A percentile compares a stretch with the other conserved stretches of the same genome.
phyloP scores from a whole-genome alignment of 495 filamentous ascomycete genomes.

The Penicillium nucicola region DNA sequence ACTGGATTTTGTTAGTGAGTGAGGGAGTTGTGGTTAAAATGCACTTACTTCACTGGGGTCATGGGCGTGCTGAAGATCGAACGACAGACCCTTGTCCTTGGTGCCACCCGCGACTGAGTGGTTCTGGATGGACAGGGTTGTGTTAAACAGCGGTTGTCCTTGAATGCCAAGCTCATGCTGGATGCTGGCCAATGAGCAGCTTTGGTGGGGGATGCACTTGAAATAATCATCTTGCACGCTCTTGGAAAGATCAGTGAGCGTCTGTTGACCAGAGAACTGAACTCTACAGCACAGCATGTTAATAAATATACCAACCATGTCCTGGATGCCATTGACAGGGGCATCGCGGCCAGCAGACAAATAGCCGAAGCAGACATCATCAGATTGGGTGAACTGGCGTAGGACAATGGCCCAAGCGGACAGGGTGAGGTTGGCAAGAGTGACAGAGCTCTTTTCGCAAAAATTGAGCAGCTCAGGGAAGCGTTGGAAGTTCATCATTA shows the following conservation, averaged over 20 bases:
- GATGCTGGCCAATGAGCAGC: slow-evolving; percentile 51
- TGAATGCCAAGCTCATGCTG: slow-evolving; percentile 53
- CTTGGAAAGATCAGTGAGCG: slow-evolving; percentile 39
- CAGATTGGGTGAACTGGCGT: slow-evolving; percentile 45
- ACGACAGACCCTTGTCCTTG: slow-evolving; percentile 35
- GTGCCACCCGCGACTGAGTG: slow-evolving; percentile 29
- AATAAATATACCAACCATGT: slow-evolving; percentile 54
- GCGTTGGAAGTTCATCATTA: slow-evolving; percentile 33
- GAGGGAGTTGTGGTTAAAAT: background rate
- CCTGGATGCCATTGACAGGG: slow-evolving; percentile 47
- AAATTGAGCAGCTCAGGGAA: slow-evolving; percentile 42
- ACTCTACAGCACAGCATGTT: slow-evolving; percentile 56
- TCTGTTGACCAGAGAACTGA: slow-evolving; percentile 28
- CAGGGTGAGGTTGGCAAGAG: slow-evolving; percentile 50
- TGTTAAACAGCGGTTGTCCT: slow-evolving; percentile 54
- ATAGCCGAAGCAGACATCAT: slow-evolving; percentile 60
- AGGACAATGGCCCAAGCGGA: slow-evolving; percentile 58
- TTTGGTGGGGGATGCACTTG: slow-evolving; percentile 46
- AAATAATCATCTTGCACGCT: slow-evolving; percentile 50
- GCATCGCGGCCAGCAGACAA: slow-evolving; percentile 47
- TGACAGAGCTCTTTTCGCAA: slow-evolving; percentile 46
- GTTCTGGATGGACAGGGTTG: slow-evolving; percentile 54
- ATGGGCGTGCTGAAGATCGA: slow-evolving; percentile 38
- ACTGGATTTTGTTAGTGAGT: slow-evolving; percentile 24
- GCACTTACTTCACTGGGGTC: slow-evolving; percentile 47